phyloP scores from a whole-genome alignment of 495 filamentous ascomycete genomes.

The Aspergillus homomorphus region DNA sequence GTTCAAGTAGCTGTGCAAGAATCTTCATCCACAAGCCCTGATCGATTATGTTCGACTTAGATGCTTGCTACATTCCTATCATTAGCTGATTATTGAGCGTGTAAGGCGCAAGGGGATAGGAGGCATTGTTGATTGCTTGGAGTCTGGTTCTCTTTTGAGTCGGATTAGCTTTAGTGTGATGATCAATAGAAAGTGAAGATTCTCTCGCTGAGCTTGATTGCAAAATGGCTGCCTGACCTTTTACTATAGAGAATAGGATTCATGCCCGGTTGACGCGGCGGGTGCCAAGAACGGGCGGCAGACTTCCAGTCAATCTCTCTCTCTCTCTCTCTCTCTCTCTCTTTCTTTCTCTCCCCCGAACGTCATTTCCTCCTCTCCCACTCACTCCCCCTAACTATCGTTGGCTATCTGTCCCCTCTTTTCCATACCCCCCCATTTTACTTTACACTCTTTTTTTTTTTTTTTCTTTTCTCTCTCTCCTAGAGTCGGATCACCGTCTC shows the following conservation, averaged over 20 bases:
- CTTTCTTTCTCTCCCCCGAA: not conserved
- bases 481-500: not conserved
- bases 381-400: no score
- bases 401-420: not conserved
- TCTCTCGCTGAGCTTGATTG: no score
- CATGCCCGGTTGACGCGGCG: constrained; percentile 3
- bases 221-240: constrained; percentile 14
- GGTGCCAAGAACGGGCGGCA: constrained; percentile 39
- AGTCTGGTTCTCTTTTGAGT: not conserved
- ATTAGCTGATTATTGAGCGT: constrained; percentile 6
- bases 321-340: not conserved
- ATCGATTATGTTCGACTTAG: not conserved
- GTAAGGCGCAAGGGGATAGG: not conserved
- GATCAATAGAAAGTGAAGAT: no score
- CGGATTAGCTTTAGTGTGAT: not conserved
- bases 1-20: no score
- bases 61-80: not conserved
- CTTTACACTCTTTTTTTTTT: constrained; percentile 15
- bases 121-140: not conserved
- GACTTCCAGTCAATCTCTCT: constrained; percentile 19
- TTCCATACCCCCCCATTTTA: not conserved
- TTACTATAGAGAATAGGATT: not conserved
- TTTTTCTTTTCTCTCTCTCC: constrained; percentile 11
- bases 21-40: no score
- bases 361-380: not conserved